A percentile compares a stretch with the other conserved stretches of the same genome.
phyloP scores from a whole-genome alignment of 2,329 filamentous ascomycete species.

The Epichloe bromicola region DNA sequence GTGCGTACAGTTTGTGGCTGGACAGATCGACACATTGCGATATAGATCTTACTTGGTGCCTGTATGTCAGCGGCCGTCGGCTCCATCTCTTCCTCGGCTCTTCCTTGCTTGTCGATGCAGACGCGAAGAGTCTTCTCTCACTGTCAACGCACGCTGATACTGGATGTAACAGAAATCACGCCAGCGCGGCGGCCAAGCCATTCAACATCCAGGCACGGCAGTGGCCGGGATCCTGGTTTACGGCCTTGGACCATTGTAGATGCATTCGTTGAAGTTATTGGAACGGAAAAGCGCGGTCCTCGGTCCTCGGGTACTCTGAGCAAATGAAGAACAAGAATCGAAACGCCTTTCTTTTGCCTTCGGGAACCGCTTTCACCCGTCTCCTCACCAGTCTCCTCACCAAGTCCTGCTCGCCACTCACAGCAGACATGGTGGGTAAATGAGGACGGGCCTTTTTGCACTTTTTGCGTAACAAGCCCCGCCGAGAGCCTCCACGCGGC shows the following conservation, averaged over 20 bases:
- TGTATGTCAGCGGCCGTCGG: background rate
- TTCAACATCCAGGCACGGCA: background rate
- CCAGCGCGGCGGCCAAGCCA: background rate
- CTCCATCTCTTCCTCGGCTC: background rate
- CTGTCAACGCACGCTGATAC: background rate
- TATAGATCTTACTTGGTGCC: background rate
- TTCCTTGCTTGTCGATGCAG: background rate
- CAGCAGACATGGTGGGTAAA: background rate
- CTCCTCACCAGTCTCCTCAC: too few relatives aligned
- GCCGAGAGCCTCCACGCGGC: background rate
- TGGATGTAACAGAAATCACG: background rate
- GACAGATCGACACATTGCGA: background rate
- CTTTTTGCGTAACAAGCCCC: background rate
- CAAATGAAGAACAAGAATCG: too few relatives aligned
- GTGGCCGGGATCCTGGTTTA: slow-evolving; percentile 5
- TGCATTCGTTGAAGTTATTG: background rate
- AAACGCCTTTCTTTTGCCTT: background rate
- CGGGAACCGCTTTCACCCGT: background rate
- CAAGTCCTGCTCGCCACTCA: background rate
- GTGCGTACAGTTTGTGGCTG: background rate
- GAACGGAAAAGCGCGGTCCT: background rate
- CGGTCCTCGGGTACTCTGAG: background rate
- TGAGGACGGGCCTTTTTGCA: background rate
- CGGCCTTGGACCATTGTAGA: background rate
- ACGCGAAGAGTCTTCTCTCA: too few relatives aligned